Base-by-base conservation (phyloP, 208 protist species). In the Wallacemonas sp. region DNA sequence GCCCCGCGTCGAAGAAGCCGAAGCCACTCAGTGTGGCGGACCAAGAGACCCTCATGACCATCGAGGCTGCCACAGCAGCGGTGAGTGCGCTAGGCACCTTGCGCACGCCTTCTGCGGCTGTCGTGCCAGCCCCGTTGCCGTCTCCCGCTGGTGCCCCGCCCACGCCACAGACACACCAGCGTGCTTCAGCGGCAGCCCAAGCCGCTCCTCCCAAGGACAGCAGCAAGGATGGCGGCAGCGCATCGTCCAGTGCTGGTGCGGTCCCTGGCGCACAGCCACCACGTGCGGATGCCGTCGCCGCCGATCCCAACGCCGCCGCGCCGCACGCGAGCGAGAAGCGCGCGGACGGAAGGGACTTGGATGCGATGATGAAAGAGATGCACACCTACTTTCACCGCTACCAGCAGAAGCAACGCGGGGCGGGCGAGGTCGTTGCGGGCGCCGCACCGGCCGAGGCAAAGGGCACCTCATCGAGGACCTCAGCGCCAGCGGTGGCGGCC, bases 341-440 rank as follows among this genome's bases (percentile, higher is more conserved):
- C 12, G 45, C 10, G 34, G 27, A 41, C 30, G 26, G 50, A 4
- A 22, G 50, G 8, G 69, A 75, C 22, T 50, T 85, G 61, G 62
- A 58, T 3, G 24, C 50, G 26, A 71, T 86, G 48, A 36, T 86
- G 54, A 42, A 55, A 19, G 71, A 81, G 58, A 74, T 86, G 71
- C 63, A 76, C 21, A 50, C 57, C 24, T 74, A 77, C 63, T 63
- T 71, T 30, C 3, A 39, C 19, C 2, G 26, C 36, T 71, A 63
- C 38, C 19, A 65, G 44, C 38, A 57, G 19, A 26, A 32, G 8
- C 6, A 26, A 10, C 3, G 41, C 42, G 42, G 29, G 3, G 52
- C 19, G 5, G 42, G 19, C 17, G 60, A 52, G 41, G 37, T 45
- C 17, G 45, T 45, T 22, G 42, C 6, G 6, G 19, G 19, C n/a